Evolutionary conservation across 192 early-diverging fungal species (phyloP), one percentile per base, ranked within the genome.

Genomic region (Umbelopsis isabellina): DNA sequence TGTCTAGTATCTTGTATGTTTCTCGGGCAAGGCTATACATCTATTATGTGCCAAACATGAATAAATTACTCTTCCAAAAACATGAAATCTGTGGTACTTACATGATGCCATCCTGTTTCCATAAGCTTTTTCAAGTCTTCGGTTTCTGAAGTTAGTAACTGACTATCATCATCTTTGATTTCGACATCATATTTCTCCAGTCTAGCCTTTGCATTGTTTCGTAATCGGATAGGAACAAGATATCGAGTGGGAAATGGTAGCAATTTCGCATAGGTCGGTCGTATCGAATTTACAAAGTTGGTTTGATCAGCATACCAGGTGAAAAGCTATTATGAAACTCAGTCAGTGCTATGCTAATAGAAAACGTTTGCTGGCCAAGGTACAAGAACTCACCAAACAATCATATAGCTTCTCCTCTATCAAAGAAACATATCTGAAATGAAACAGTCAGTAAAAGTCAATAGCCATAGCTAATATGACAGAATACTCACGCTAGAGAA

Each of bases 281-380:
- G 86, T 37, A 91, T 93, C 15, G 79, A 80, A 18, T 91, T 85
- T 25, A 81, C 77, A 83, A 91, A 95, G 78, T 98, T 96, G 30
- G 92, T 89, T 5, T 85, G 74, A 50, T 95, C 95, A 8, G 92
- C 73, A 67, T 91, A 98, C 90, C 91, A 94, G 41, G 85, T 91
- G 67, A 90, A 95, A 23, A 96, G 76, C 83, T 80, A 30, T 13
- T 49, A 49, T 66, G 44, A 23, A 21, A 66, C 25, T 25, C 68
- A 25, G 45, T 48, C 27, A 46, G 37, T 25, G 25, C 4, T 3
- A 25, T 22, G 51, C 6, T 65, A 3, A 12, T 76, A 16, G 65
- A 10, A 66, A 25, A 12, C 44, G 13, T 46, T n/a, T 23, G 18
- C 12, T 23, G 3, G 11, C 0, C 16, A 22, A 9, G 16, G 20